These are phyloP conservation scores for Pyrenochaeta sp. DNA, from an alignment of 2,329 filamentous ascomycete genomes.

Conservation along the genomic window DNA sequence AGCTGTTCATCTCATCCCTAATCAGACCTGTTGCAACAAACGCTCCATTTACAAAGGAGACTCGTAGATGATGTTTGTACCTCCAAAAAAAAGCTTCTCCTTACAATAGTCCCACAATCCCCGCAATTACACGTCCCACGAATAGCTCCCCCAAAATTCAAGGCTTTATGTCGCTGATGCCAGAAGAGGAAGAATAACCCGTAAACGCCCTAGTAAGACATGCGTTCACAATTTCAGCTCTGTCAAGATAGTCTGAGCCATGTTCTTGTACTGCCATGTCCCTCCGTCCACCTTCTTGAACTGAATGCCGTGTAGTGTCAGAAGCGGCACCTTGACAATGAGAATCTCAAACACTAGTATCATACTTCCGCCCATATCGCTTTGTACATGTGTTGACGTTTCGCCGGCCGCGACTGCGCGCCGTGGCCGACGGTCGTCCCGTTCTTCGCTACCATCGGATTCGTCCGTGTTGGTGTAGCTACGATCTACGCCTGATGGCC, in stretches of 20 bases:
- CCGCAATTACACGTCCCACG: constrained; percentile 13
- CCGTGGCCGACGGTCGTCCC: constrained; percentile 54
- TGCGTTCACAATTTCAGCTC: constrained; percentile 63
- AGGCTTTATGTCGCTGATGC: constrained; percentile 6
- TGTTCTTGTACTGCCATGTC: constrained; percentile 98
- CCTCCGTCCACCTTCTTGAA: constrained; percentile 97
- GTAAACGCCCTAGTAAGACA: constrained; percentile 1
- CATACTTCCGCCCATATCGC: constrained; percentile 84
- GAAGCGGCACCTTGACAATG: constrained; percentile 94
- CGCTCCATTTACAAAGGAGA: constrained; percentile 38
- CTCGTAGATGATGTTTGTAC: constrained; percentile 29
- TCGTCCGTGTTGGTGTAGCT: constrained; percentile 89
- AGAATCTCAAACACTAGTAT: constrained; percentile 92
- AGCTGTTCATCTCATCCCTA: constrained; percentile 4
- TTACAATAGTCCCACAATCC: not conserved
- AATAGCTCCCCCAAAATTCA: constrained; percentile 9
- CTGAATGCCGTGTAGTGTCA: constrained; percentile 93
- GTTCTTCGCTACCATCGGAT: constrained; percentile 74
- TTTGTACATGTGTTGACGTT: constrained; percentile 91
- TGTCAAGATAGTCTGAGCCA: constrained; percentile 93
- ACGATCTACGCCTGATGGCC: constrained; percentile 64
- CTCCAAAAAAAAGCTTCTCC: constrained; percentile 14
- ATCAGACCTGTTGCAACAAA: constrained; percentile 2
- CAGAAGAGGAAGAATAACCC: constrained; percentile 1
- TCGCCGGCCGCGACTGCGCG: constrained; percentile 72